Conservation (phyloP, 768 basidiomycete genomes). For the Cystofilobasidium bisporidii region DNA sequence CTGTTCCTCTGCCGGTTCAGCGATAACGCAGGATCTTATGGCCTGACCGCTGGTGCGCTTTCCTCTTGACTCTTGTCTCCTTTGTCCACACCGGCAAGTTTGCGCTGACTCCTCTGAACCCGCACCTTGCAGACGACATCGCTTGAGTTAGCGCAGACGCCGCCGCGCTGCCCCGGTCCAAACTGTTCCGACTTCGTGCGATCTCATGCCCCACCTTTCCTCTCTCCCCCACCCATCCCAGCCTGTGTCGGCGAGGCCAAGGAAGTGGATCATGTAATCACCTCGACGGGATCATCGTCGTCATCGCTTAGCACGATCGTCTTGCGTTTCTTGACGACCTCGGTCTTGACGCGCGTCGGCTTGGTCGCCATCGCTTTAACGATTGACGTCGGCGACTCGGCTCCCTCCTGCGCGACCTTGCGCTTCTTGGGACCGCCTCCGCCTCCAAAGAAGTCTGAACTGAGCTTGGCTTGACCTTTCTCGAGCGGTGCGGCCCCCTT, state of each 20-base stretch:
- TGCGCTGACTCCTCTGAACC: too few species aligned
- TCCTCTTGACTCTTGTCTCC: too few species aligned
- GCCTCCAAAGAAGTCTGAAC: background rate
- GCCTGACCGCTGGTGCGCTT: too few species aligned
- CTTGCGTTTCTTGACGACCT: slow-evolving; percentile 6
- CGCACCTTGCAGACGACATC: too few species aligned
- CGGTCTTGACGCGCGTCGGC: background rate
- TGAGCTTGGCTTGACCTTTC: slow-evolving; percentile 6
- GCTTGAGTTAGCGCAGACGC: too few species aligned
- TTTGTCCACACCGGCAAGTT: too few species aligned
- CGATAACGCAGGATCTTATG: too few species aligned
- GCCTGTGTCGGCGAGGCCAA: background rate
- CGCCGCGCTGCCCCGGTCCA: too few species aligned
- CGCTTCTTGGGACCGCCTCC: background rate
- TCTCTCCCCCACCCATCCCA: too few species aligned
- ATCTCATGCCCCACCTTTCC: too few species aligned
- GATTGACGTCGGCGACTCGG: background rate
- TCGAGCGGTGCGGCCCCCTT: background rate
- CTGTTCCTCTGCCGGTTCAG: too few species aligned
- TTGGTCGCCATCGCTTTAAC: background rate
- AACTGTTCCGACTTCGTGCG: too few species aligned
- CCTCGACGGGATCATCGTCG: slow-evolving; percentile 14
- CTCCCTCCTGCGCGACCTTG: background rate
- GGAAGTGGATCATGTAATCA: background rate
- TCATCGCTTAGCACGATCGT: slow-evolving; percentile 11